Evolutionary conservation across 768 basidiomycete genomes (phyloP), one percentile per base, ranked within the genome.

Genomic region (Mycena filopes): DNA sequence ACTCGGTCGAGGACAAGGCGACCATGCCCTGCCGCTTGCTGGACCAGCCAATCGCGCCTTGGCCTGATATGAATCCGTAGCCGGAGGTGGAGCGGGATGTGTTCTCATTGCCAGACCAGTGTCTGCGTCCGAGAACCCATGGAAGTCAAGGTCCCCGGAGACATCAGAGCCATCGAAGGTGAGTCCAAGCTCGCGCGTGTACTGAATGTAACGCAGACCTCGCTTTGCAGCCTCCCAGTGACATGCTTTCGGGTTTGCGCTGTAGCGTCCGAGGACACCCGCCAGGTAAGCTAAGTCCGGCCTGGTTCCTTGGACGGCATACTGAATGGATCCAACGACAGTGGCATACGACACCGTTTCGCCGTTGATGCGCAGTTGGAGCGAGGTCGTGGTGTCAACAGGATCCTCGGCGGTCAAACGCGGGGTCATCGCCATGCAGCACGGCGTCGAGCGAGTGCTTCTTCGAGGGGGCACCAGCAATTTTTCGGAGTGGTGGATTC

Each of bases 141-240:
- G 46, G 46, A 58, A 58, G 11, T 47, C 33, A 3, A 58, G 31
- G 26, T 58, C 57, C 16, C 31, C 25, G 1, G 46, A 16, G 5
- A 48, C n/a, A 25, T 57, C 56, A 2, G 43, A 36, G 1, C 56
- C 56, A 13, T 57, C 56, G 18, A 47, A 57, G 7, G 3, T 2
- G 2, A 57, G 36, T 13, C 36, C 56, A 15, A 47, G 29, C 2
- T 46, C 56, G 4, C 43, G 43, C 0, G 56, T 57, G 36, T 36
- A 33, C 31, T 55, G 2, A 10, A 55, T 28, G 46, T 57, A 46
- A 2, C 56, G 56, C 21, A 57, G 56, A 1, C 29, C 43, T 25
- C 56, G 56, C 21, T 57, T 57, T 36, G 56, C 56, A 2, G 56
- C 56, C 15, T 57, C 45, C 56, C 56, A 57, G 16, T 57, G 56